Conservation (phyloP, 371 early-diverging fungal genomes). For the Apophysomyces ossiformis region DNA sequence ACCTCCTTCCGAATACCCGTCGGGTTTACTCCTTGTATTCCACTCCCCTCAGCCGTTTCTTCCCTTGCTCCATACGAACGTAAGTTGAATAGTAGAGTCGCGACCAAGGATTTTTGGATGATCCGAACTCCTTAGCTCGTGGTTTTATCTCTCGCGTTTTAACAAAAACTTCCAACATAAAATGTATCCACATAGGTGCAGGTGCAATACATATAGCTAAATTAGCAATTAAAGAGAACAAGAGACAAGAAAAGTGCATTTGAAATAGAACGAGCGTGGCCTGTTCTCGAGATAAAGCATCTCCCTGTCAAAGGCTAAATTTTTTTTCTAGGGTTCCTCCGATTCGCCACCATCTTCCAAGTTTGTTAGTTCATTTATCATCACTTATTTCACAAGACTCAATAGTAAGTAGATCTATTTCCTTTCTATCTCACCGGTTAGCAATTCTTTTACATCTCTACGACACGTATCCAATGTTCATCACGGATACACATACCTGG, state of each 20-base stretch:
- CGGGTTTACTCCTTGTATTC: slow-evolving; percentile 1
- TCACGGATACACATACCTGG: no score
- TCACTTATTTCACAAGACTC: background rate
- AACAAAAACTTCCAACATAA: background rate
- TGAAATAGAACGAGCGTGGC: background rate
- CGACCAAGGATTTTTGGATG: background rate
- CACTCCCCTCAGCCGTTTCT: background rate
- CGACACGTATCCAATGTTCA: no score
- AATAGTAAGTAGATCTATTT: background rate
- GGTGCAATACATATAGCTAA: background rate
- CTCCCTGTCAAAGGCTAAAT: slow-evolving; percentile 2
- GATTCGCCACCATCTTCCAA: slow-evolving; percentile 6
- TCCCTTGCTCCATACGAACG: background rate
- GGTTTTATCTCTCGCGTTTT: background rate
- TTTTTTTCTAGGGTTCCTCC: slow-evolving; percentile 5
- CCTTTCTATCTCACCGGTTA: no score
- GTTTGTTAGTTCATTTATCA: background rate
- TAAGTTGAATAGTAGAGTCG: background rate
- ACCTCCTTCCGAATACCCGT: slow-evolving; percentile 1
- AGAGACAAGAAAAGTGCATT: background rate
- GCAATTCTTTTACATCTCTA: no score
- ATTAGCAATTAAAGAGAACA: background rate
- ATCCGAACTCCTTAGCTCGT: slow-evolving; percentile 11
- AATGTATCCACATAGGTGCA: background rate
- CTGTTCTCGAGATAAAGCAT: slow-evolving; percentile 1